Conservation (phyloP, 2,329 filamentous ascomycete genomes). For the Bertia moriformis region DNA sequence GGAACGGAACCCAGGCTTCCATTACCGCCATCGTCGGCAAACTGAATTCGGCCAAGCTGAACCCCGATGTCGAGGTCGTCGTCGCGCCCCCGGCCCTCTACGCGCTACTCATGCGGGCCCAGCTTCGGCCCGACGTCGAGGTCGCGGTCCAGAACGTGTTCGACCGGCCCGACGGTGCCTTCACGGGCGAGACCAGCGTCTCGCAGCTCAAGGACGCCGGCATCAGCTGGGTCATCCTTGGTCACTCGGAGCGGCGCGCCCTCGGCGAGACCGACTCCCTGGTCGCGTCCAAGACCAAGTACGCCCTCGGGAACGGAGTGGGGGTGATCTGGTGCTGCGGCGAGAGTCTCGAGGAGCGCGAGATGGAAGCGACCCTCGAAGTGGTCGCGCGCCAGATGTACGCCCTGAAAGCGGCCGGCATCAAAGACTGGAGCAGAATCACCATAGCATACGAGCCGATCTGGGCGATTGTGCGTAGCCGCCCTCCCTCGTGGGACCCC, state of each 20-base stretch:
- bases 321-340: conserved; percentile 94
- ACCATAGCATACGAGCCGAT: conserved; percentile 98
- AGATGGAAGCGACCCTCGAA: conserved; percentile 70
- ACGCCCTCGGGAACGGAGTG: conserved; percentile 72
- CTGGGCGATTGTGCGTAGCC: conserved; percentile 57
- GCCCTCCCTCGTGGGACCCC: conserved; percentile 1
- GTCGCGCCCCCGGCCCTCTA: conserved; percentile 53
- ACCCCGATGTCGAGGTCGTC: conserved; percentile 45
- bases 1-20: conserved; percentile 47
- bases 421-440: conserved; percentile 81
- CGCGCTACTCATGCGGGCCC: conserved; percentile 46
- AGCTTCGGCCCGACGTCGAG: conserved; percentile 42
- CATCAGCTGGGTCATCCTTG: conserved; percentile 50
- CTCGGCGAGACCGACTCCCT: conserved; percentile 60
- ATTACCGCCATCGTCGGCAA: conserved; percentile 50
- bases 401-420: conserved; percentile 56
- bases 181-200: conserved; percentile 56
- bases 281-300: conserved; percentile 87
- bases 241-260: conserved; percentile 52
- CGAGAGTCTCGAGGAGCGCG: conserved; percentile 85
- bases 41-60: conserved; percentile 46
- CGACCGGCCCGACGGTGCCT: conserved; percentile 55
- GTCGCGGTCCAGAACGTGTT: conserved; percentile 58
- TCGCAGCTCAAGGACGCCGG: conserved; percentile 48
- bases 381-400: conserved; percentile 75